A percentile compares a stretch with the other conserved stretches of the same genome.
These are phyloP conservation scores for Peronospora destructor DNA, from an alignment of 352 stramenopile species.

Conservation along the genomic window DNA sequence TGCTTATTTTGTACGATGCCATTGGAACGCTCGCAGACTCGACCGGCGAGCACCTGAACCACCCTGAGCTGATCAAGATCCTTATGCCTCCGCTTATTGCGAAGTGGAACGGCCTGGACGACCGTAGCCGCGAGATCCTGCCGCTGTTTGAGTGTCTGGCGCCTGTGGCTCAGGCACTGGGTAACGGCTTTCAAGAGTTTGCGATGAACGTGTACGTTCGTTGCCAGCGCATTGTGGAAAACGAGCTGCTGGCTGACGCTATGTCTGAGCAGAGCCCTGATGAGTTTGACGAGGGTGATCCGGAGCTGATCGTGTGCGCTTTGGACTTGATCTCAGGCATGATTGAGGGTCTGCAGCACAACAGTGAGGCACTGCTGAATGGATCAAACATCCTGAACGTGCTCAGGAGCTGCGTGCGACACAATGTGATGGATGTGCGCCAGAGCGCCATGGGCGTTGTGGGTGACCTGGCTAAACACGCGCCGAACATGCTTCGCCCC, in stretches of 20 bases:
- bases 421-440: constrained; percentile 83
- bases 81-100: constrained; percentile 91
- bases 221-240: constrained; percentile 78
- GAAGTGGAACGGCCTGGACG: constrained; percentile 86
- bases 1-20: constrained; percentile 94
- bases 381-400: constrained; percentile 85
- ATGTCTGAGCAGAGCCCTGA: constrained; percentile 72
- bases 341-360: constrained; percentile 75
- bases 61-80: constrained; percentile 86
- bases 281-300: constrained; percentile 80
- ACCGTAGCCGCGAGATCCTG: constrained; percentile 75
- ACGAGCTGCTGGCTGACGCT: constrained; percentile 73
- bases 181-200: constrained; percentile 85
- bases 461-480: constrained; percentile 84
- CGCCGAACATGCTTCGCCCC: constrained; percentile 58
- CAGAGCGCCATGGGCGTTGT: constrained; percentile 88
- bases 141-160: constrained; percentile 87
- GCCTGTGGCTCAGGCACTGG: constrained; percentile 77
- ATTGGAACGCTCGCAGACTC: constrained; percentile 93
- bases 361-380: constrained; percentile 67
- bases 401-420: constrained; percentile 79
- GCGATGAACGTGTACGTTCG: constrained; percentile 74
- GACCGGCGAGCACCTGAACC: constrained; percentile 88
- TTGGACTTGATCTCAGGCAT: constrained; percentile 87
- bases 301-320: constrained; percentile 86